Percentiles rank a stretch among this genome's conserved stretches.
phyloP scores from a whole-genome alignment of 169 alveolate species.

The Babesia caballi region DNA sequence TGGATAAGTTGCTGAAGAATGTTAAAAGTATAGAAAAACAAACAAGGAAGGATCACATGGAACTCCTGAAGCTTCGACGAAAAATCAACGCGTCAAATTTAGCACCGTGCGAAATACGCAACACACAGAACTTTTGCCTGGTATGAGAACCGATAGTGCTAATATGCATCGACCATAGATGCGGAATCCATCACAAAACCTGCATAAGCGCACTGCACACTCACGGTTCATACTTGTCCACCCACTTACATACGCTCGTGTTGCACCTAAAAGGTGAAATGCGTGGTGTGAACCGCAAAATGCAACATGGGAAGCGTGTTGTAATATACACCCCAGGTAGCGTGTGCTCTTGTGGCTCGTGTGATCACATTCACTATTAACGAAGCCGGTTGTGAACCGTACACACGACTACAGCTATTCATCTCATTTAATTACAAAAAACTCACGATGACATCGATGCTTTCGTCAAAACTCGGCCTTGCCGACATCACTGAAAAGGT shows the following conservation, averaged over 20 bases:
- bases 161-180: no score
- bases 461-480: constrained; percentile 59
- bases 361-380: no score
- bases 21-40: background rate
- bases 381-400: no score
- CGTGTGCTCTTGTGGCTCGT: no score
- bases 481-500: constrained; percentile 60
- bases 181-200: no score
- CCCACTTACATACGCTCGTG: no score
- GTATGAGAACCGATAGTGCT: no score
- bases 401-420: no score
- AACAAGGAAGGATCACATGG: background rate
- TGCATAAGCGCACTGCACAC: no score
- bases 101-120: constrained; percentile 7
- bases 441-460: constrained; percentile 33
- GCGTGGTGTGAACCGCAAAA: no score
- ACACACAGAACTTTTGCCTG: background rate
- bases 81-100: background rate
- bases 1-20: background rate
- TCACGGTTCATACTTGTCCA: no score
- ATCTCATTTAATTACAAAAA: background rate
- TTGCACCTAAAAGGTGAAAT: no score
- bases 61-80: background rate
- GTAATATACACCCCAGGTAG: background rate
- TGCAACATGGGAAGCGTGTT: background rate